Base-by-base conservation (phyloP, 306 rosid species). In the Corylus americana region DNA sequence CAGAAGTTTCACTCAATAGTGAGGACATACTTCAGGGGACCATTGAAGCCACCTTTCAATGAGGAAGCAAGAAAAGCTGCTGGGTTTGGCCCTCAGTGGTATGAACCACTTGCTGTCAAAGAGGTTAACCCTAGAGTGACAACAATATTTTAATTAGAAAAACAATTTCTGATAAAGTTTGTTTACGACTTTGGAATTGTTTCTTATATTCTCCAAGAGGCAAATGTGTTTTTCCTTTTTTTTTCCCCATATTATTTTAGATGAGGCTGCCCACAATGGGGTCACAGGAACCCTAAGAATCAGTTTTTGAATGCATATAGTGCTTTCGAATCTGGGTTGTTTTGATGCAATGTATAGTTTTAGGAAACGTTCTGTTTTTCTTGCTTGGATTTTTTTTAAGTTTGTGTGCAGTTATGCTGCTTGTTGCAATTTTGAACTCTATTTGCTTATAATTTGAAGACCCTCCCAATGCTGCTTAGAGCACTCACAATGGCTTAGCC, bases 31-130 rank as follows among this genome's bases (percentile, higher is more conserved):
- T 92, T 94, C 84, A 86, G 96, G 75, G 98, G 97, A 74, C 89
- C 93, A 58, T 73, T 94, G 84, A 94, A 94, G 86, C 98, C 97
- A 68, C 98, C 98, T 69, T 94, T 94, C 75, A 94, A 92, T 31
- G 93, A 86, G 83, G 89, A 58, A 16, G 96, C 96, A 0, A 92
- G 96, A 77, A 89, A 87, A 85, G 91, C 92, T 45, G 97, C 97
- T 53, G 96, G 96, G 73, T 94, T 92, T 82, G 97, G 94, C 39
- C 94, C 92, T 11, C 83, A 79, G 25, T 94, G 97, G 98, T 94
- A 94, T 80, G 91, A 92, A 89, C 96, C 93, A 2, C 97, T 94
- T 78, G 91, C 96, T 79, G 78, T 82, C 81, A 90, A 92, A 86
- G 90, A 85, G 70, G 59, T 47, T 57, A 73, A 4, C 82, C 73